A percentile compares a stretch with the other conserved stretches of the same genome.
phyloP scores from a whole-genome alignment of 768 basidiomycete genomes.

The Lactarius tabidus region DNA sequence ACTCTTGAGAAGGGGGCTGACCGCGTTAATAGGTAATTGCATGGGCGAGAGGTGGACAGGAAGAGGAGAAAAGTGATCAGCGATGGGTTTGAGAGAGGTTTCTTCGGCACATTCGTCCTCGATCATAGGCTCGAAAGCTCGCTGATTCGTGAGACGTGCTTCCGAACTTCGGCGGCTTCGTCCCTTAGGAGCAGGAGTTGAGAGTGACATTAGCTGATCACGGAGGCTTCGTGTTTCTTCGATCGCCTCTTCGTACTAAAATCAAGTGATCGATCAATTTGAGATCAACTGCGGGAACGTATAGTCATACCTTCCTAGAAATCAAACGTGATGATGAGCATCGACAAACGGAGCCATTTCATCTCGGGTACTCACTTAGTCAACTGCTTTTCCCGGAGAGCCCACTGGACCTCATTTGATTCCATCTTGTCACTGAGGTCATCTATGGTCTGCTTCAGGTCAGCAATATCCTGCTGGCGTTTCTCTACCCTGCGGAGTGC shows the following conservation, averaged over 20 bases:
- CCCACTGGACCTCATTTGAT: conserved; percentile 17
- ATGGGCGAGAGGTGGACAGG: conserved; percentile 26
- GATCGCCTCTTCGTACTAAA: conserved; percentile 24
- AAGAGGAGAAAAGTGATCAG: conserved; percentile 25
- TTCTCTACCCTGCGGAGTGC: conserved; percentile 15
- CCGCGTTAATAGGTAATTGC: conserved; percentile 9
- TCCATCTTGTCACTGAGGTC: conserved; percentile 21
- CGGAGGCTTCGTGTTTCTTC: conserved; percentile 22
- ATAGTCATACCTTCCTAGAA: conserved; percentile 21
- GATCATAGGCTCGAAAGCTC: conserved; percentile 20
- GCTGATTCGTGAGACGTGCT: conserved; percentile 5
- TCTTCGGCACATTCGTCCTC: conserved; percentile 22
- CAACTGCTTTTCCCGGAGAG: conserved; percentile 18
- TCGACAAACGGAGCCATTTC: background rate
- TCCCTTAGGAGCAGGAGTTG: conserved; percentile 13
- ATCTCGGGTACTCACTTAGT: conserved; percentile 7
- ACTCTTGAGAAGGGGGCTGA: conserved; percentile 23
- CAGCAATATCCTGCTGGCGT: conserved; percentile 13
- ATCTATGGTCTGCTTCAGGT: conserved; percentile 14
- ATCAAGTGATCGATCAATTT: conserved; percentile 7
- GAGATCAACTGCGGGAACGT: background rate
- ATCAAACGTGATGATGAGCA: conserved; percentile 4
- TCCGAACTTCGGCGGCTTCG: conserved; percentile 19
- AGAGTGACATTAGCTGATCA: conserved; percentile 18
- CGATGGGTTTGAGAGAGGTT: conserved; percentile 1